Conservation (phyloP, 768 basidiomycete genomes). For the Trametes cinnabarina region DNA sequence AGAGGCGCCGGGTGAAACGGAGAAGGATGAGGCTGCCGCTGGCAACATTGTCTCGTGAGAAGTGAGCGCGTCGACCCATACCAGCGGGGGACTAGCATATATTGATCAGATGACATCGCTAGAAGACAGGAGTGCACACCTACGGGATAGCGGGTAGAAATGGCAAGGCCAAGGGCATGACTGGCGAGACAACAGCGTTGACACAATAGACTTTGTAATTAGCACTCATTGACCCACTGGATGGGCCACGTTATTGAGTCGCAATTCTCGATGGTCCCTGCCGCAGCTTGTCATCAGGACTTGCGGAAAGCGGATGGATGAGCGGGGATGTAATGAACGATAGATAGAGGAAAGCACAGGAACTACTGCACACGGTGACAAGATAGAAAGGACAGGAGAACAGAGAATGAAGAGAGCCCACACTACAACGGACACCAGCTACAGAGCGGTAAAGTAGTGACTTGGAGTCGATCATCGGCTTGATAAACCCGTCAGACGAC, state of each 20-base stretch:
- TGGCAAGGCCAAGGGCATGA: no score
- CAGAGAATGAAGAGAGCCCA: neutral
- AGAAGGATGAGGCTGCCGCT: neutral
- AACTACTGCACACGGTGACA: constrained; percentile 9
- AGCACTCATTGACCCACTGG: no score
- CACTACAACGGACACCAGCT: constrained; percentile 2
- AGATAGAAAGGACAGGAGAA: neutral
- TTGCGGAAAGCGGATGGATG: neutral
- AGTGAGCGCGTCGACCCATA: neutral
- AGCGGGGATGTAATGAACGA: constrained; percentile 1
- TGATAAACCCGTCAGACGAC: constrained; percentile 1
- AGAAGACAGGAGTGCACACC: neutral
- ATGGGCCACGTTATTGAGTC: no score
- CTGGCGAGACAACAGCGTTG: no score
- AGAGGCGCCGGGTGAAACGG: neutral
- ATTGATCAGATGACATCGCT: no score
- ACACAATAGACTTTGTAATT: no score
- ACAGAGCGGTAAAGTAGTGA: neutral
- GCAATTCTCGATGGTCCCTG: no score
- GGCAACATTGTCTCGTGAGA: neutral
- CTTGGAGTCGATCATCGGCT: neutral
- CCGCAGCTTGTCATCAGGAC: no score
- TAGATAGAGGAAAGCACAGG: constrained; percentile 9
- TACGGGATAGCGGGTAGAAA: no score
- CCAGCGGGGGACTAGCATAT: no score